These are phyloP conservation scores for Hypoxylon sp. DNA, from an alignment of 2,329 filamentous ascomycete species.

Conservation along the genomic window DNA sequence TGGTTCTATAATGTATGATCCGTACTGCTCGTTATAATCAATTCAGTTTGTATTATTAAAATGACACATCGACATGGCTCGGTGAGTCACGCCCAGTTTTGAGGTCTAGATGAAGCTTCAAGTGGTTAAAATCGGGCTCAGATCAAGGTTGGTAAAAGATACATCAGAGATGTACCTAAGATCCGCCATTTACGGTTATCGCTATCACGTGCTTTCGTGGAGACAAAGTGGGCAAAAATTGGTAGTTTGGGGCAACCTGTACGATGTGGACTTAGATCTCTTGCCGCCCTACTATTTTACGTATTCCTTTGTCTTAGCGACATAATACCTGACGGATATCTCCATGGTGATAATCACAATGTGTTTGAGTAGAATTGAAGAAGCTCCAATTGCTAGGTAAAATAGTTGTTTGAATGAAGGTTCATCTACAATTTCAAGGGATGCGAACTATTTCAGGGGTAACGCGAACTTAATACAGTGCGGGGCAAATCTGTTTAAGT, in stretches of 20 bases:
- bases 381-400: too few species aligned
- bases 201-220: constrained; percentile 37
- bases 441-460: too few species aligned
- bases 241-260: too few species aligned
- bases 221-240: constrained; percentile 2
- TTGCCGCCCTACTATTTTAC: too few species aligned
- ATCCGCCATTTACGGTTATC: background rate
- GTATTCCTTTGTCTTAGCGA: too few species aligned
- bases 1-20: background rate
- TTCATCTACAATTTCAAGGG: too few species aligned
- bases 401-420: too few species aligned
- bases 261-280: too few species aligned
- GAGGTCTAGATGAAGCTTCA: background rate
- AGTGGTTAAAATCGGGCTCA: background rate
- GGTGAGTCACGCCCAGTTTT: constrained; percentile 29
- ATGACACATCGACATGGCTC: background rate
- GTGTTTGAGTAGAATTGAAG: too few species aligned
- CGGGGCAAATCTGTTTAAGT: constrained; percentile 10
- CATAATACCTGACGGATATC: too few species aligned
- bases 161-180: constrained; percentile 13
- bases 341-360: too few species aligned
- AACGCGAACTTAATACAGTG: constrained; percentile 14
- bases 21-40: background rate
- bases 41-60: background rate
- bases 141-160: constrained; percentile 5